A percentile compares a stretch with the other conserved stretches of the same genome.
phyloP scores from a whole-genome alignment of 257 asterid species.

The Capsicum baccatum region DNA sequence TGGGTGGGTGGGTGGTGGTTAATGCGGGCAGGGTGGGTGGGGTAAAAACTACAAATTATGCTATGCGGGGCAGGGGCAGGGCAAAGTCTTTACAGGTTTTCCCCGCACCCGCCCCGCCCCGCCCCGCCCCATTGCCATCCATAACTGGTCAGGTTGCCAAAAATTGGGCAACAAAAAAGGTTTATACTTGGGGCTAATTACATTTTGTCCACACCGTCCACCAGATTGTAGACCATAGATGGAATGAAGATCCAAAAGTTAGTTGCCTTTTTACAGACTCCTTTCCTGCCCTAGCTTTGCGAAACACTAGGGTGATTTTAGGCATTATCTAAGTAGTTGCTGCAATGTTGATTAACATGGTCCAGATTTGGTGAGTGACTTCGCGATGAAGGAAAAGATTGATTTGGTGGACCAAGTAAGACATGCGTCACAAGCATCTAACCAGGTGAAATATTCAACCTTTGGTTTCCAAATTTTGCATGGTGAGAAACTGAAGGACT shows the following conservation, averaged over 20 bases:
- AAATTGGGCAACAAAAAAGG: background rate
- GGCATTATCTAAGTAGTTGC: background rate
- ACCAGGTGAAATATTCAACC: background rate
- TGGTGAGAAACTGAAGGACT: background rate
- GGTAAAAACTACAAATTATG: no score
- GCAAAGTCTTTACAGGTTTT: no score
- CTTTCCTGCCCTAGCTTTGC: background rate
- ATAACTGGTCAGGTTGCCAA: background rate
- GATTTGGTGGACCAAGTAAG: background rate
- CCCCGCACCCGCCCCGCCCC: no score
- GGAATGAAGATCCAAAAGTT: background rate
- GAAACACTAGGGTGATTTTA: background rate
- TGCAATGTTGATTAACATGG: background rate
- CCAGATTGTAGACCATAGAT: conserved; percentile 14
- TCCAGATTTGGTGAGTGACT: background rate
- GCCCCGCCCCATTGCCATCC: no score
- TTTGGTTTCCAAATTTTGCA: background rate
- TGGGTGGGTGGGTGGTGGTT: no score
- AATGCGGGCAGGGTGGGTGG: no score
- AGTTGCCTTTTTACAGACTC: conserved; percentile 4
- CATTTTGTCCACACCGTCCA: background rate
- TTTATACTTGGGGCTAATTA: background rate
- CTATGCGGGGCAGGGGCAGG: no score
- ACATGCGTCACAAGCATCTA: background rate
- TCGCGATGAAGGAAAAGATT: conserved; percentile 11